These are phyloP conservation scores for Penicillium sp. DNA, from an alignment of 2,329 filamentous ascomycete genomes.

Conservation along the genomic window DNA sequence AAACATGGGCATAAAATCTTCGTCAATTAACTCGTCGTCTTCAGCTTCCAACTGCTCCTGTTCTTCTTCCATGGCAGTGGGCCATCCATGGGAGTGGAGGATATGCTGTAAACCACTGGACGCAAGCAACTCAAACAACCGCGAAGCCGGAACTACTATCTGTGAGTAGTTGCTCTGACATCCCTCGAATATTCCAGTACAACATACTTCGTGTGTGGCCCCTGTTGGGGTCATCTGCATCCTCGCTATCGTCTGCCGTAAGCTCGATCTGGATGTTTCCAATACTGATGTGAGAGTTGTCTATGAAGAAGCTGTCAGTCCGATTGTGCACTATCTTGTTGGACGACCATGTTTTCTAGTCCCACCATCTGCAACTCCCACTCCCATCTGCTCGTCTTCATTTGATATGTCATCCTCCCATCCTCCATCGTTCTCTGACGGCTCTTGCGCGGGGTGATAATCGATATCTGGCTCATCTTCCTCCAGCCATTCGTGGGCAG, in stretches of 20 bases:
- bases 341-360: not conserved
- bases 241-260: slow-evolving; percentile 38
- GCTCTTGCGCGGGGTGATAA: slow-evolving; percentile 15
- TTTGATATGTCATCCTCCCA: slow-evolving; percentile 17
- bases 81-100: slow-evolving; percentile 41
- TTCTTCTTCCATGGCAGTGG: slow-evolving; percentile 1
- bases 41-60: slow-evolving; percentile 12
- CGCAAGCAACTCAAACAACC: slow-evolving; percentile 57
- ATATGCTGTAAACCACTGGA: slow-evolving; percentile 54
- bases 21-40: slow-evolving; percentile 34
- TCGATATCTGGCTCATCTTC: slow-evolving; percentile 32
- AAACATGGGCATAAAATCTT: slow-evolving; percentile 28
- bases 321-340: not conserved
- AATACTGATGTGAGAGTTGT: slow-evolving; percentile 43
- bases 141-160: slow-evolving; percentile 35
- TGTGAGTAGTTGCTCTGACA: slow-evolving; percentile 5
- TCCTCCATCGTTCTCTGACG: slow-evolving; percentile 9
- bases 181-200: too few species aligned
- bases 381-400: slow-evolving; percentile 54
- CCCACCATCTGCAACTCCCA: slow-evolving; percentile 25
- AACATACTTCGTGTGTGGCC: slow-evolving; percentile 27
- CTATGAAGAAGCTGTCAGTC: slow-evolving; percentile 5
- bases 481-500: slow-evolving; percentile 40
- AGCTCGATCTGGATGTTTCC: slow-evolving; percentile 34
- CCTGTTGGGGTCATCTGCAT: slow-evolving; percentile 34